Evolutionary conservation across 2,329 filamentous ascomycete genomes (phyloP).

Genomic region (Pseudogymnoascus sp.): DNA sequence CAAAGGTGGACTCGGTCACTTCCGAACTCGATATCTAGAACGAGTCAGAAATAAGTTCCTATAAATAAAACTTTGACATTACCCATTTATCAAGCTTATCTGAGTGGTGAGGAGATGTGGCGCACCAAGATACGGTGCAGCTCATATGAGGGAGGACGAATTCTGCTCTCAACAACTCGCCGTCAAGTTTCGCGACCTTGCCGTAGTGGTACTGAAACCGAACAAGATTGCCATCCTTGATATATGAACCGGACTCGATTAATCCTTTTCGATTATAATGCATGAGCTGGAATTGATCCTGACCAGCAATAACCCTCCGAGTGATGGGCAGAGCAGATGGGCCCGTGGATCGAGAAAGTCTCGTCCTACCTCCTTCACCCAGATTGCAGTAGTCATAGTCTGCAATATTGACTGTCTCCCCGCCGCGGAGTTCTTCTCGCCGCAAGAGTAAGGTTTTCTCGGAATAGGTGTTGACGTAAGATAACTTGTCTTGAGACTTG

Average conservation of each 20-base stretch:
- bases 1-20: constrained; percentile 47
- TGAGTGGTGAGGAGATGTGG: constrained; percentile 40
- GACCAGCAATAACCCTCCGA: constrained; percentile 38
- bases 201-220: constrained; percentile 49
- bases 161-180: constrained; percentile 46
- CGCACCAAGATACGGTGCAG: constrained; percentile 45
- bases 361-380: constrained; percentile 25
- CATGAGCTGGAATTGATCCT: constrained; percentile 36
- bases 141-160: constrained; percentile 46
- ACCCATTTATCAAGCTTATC: constrained; percentile 44
- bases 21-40: constrained; percentile 42
- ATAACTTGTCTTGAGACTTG: constrained; percentile 32
- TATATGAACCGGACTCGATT: constrained; percentile 44
- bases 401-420: constrained; percentile 37
- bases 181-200: constrained; percentile 44
- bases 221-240: constrained; percentile 43
- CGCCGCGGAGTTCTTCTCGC: constrained; percentile 21
- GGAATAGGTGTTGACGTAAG: constrained; percentile 39
- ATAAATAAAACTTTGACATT: no score
- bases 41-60: no score
- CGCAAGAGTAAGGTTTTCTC: constrained; percentile 36
- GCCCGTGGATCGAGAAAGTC: constrained; percentile 25
- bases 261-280: constrained; percentile 46
- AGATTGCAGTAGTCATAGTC: constrained; percentile 36
- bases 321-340: no score